Evolutionary conservation across 148 eudicot species (phyloP).

Genomic region (Nepenthes gracilis): DNA sequence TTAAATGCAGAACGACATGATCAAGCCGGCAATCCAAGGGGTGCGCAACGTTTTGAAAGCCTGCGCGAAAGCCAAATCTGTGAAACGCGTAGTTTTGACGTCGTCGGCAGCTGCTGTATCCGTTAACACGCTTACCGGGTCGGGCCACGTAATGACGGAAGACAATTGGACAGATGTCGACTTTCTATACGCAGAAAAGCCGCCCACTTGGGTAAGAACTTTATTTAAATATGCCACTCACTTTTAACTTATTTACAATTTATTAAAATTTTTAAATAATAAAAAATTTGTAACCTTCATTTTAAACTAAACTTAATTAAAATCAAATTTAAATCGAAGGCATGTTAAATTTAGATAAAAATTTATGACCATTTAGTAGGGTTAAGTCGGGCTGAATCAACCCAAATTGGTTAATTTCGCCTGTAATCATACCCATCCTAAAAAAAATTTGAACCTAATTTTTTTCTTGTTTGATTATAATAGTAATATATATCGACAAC

Average conservation of each 20-base stretch:
- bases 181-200: constrained; percentile 37
- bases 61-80: constrained; percentile 34
- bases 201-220: constrained; percentile 51
- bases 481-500: too few species aligned
- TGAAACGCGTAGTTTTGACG: constrained; percentile 52
- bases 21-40: constrained; percentile 56
- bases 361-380: too few species aligned
- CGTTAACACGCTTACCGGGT: constrained; percentile 28
- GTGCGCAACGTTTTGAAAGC: constrained; percentile 41
- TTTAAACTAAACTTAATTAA: too few species aligned
- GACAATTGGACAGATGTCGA: constrained; percentile 55
- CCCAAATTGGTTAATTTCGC: too few species aligned
- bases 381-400: too few species aligned
- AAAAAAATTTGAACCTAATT: too few species aligned
- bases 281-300: not conserved
- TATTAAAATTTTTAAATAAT: too few species aligned
- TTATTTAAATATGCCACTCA: too few species aligned
- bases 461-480: too few species aligned
- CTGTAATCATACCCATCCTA: too few species aligned
- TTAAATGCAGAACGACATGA: constrained; percentile 54
- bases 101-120: constrained; percentile 64
- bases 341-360: too few species aligned
- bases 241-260: not conserved
- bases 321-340: too few species aligned
- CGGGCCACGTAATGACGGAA: constrained; percentile 39